Percentiles rank a stretch among this genome's conserved stretches.
Conservation (phyloP, 306 rosid species). For the Lathyrus aphaca region DNA sequence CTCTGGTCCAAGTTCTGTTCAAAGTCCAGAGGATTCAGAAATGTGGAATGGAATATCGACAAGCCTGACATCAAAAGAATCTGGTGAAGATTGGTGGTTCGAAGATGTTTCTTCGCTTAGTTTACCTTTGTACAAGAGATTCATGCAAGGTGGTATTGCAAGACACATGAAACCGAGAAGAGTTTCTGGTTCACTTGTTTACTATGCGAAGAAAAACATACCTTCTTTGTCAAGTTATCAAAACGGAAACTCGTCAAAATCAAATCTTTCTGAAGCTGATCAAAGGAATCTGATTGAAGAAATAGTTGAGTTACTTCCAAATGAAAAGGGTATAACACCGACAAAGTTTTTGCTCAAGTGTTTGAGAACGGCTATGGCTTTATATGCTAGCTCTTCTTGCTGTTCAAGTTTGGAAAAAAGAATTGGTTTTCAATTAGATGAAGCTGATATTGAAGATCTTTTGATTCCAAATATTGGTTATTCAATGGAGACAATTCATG, state of each 20-base stretch:
- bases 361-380: conserved; percentile 67
- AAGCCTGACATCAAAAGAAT: conserved; percentile 43
- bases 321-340: conserved; percentile 60
- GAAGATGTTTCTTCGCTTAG: conserved; percentile 68
- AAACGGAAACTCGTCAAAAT: conserved; percentile 48
- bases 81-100: conserved; percentile 89
- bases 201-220: conserved; percentile 71
- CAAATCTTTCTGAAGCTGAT: conserved; percentile 56
- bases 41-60: conserved; percentile 73
- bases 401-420: conserved; percentile 64
- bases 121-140: conserved; percentile 61
- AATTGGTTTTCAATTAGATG: conserved; percentile 75
- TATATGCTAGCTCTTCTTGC: conserved; percentile 64
- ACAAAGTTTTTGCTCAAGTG: conserved; percentile 70
- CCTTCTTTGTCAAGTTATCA: conserved; percentile 55
- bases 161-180: conserved; percentile 66
- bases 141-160: conserved; percentile 60
- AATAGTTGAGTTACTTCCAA: conserved; percentile 68
- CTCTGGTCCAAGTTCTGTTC: conserved; percentile 42
- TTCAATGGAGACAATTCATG: conserved; percentile 84
- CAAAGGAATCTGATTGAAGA: conserved; percentile 81
- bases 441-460: conserved; percentile 77
- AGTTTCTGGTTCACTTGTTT: conserved; percentile 67
- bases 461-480: conserved; percentile 79
- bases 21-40: conserved; percentile 52